phyloP scores from a whole-genome alignment of 371 early-diverging fungal species.

The Circinella umbellata region DNA sequence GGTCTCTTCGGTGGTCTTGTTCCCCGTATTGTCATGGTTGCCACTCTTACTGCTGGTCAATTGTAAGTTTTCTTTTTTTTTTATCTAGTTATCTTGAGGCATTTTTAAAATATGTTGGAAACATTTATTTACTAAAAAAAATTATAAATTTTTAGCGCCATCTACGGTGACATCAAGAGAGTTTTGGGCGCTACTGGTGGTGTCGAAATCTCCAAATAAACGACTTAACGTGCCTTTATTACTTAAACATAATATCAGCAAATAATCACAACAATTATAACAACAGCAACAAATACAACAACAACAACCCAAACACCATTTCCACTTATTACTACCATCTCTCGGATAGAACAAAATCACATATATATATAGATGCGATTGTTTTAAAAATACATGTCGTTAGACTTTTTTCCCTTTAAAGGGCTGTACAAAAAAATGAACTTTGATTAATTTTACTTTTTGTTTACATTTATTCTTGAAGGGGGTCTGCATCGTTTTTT shows the following conservation, averaged over 20 bases:
- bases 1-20: conserved; percentile 53
- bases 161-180: conserved; percentile 73
- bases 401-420: neutral
- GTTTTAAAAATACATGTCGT: conserved; percentile 8
- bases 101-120: no score
- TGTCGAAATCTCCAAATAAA: conserved; percentile 54
- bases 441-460: neutral
- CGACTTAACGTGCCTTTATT: no score
- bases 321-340: neutral
- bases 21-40: conserved; percentile 80
- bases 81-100: no score
- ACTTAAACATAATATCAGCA: neutral
- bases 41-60: conserved; percentile 74
- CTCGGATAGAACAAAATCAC: conserved; percentile 6
- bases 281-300: conserved; percentile 2
- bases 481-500: neutral
- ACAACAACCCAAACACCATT: neutral
- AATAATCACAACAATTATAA: neutral
- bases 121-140: no score
- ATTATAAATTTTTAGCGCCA: conserved; percentile 37
- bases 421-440: conserved; percentile 1
- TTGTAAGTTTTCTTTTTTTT: conserved; percentile 25
- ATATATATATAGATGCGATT: conserved; percentile 2
- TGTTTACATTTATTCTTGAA: neutral
- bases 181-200: conserved; percentile 71